These are phyloP conservation scores for Ascoidea tarda DNA, from an alignment of 805 yeast species.

Conservation along the genomic window DNA sequence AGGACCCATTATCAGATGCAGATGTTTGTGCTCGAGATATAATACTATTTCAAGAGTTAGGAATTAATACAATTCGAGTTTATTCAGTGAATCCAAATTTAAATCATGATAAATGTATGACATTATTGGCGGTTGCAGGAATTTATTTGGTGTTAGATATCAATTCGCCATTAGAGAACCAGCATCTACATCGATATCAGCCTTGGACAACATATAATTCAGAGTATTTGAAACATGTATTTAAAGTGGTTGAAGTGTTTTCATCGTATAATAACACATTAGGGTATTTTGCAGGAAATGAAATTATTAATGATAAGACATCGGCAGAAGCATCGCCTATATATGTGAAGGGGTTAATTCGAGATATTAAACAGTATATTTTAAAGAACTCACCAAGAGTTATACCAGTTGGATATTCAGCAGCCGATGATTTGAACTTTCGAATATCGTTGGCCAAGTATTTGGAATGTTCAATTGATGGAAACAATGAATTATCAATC, in stretches of 20 bases:
- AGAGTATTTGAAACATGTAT: constrained; percentile 60
- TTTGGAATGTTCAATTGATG: constrained; percentile 56
- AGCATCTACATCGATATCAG: constrained; percentile 78
- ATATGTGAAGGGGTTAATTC: constrained; percentile 62
- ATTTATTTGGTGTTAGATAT: constrained; percentile 87
- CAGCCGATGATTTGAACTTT: constrained; percentile 81
- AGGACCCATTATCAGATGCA: constrained; percentile 70
- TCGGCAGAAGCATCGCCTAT: constrained; percentile 60
- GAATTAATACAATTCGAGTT: constrained; percentile 77
- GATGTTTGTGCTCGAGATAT: constrained; percentile 71
- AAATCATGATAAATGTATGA: constrained; percentile 85
- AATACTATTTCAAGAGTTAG: constrained; percentile 64
- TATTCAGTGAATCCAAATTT: constrained; percentile 76
- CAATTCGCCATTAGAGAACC: constrained; percentile 68
- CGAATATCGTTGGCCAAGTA: constrained; percentile 68
- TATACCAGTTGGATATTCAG: constrained; percentile 91
- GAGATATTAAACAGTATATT: constrained; percentile 72
- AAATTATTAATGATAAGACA: constrained; percentile 64
- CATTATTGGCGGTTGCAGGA: constrained; percentile 80
- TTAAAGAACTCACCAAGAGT: constrained; percentile 39
- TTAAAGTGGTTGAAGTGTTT: constrained; percentile 69
- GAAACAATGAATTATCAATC: constrained; percentile 33
- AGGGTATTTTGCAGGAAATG: constrained; percentile 89
- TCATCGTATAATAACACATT: constrained; percentile 77
- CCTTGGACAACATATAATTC: constrained; percentile 83